These are phyloP conservation scores for Curvularia lunata DNA, from an alignment of 2,329 filamentous ascomycete genomes.

Conservation along the genomic window DNA sequence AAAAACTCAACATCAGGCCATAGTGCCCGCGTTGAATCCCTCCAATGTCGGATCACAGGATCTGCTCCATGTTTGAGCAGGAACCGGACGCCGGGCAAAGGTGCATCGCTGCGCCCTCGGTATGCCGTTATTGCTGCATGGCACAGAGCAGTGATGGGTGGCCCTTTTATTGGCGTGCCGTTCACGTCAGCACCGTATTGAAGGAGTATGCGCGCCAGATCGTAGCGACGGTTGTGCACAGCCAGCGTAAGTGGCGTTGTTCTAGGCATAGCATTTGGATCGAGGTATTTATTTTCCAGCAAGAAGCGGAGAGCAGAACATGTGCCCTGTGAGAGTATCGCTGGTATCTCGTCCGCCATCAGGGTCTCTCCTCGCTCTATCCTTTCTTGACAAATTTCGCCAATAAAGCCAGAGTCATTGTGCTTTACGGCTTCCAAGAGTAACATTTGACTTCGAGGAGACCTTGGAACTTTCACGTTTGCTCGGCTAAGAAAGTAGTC, in stretches of 20 bases:
- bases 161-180: background rate
- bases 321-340: background rate
- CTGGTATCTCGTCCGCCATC: background rate
- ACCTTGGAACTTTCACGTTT: no score
- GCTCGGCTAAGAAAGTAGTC: background rate
- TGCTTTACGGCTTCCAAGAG: background rate
- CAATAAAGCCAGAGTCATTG: background rate
- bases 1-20: background rate
- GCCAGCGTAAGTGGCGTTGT: background rate
- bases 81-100: constrained; percentile 1
- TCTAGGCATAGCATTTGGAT: background rate
- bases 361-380: background rate
- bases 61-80: constrained; percentile 5
- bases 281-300: background rate
- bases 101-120: background rate
- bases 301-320: background rate
- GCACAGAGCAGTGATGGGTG: constrained; percentile 2
- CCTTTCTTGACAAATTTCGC: background rate
- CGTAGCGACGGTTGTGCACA: no score
- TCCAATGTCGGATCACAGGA: background rate
- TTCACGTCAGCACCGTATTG: background rate
- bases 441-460: background rate
- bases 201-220: no score
- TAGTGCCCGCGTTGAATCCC: background rate
- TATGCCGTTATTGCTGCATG: background rate